These are phyloP conservation scores for Malassezia arunalokei DNA, from an alignment of 1,284 basidiomycete genomes.

Conservation along the genomic window DNA sequence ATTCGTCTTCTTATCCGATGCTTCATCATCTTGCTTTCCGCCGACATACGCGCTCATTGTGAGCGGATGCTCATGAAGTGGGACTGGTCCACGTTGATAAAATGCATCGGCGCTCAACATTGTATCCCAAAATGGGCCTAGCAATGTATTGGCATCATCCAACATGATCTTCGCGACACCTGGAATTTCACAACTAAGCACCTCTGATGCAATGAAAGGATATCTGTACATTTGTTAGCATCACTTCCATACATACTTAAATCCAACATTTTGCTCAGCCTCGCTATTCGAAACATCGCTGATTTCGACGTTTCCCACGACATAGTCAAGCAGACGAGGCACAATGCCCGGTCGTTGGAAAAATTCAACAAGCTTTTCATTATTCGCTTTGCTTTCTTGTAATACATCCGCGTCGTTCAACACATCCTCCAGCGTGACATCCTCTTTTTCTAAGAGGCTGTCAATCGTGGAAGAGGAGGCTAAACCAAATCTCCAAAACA, in stretches of 20 bases:
- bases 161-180: conserved; percentile 82
- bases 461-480: conserved; percentile 38
- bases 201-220: conserved; percentile 86
- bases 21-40: not conserved
- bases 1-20: not conserved
- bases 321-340: conserved; percentile 66
- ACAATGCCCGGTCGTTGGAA: conserved; percentile 68
- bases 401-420: conserved; percentile 87
- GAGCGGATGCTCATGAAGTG: conserved; percentile 40
- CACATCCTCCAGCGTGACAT: conserved; percentile 63
- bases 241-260: conserved; percentile 26
- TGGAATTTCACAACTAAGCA: conserved; percentile 90
- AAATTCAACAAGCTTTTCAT: conserved; percentile 72
- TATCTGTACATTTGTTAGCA: conserved; percentile 49
- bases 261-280: conserved; percentile 43
- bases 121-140: conserved; percentile 69
- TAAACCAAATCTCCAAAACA: conserved; percentile 42
- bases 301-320: conserved; percentile 68
- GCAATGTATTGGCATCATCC: conserved; percentile 55
- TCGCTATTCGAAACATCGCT: conserved; percentile 52
- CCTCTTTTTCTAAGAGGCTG: conserved; percentile 37
- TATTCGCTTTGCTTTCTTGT: conserved; percentile 89
- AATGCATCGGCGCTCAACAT: conserved; percentile 51
- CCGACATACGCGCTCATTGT: conserved; percentile 15
- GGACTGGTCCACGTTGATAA: conserved; percentile 22